phyloP scores from a whole-genome alignment of 148 eudicot genomes.

The Suaeda aralocaspica region DNA sequence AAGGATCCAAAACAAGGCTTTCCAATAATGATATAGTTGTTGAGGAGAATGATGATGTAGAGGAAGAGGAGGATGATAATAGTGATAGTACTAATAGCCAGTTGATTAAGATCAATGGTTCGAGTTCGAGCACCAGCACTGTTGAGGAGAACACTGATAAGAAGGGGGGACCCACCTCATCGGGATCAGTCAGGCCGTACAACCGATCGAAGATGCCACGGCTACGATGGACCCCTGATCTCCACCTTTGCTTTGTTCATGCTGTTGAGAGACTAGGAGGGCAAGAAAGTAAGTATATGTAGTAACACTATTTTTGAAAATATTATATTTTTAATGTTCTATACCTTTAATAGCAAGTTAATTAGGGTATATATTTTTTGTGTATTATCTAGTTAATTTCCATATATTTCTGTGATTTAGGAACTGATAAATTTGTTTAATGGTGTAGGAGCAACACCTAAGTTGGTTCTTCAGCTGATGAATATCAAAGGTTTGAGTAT shows the following conservation, averaged over 20 bases:
- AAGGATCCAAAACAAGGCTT: conserved; percentile 39
- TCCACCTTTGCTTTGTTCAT: conserved; percentile 77
- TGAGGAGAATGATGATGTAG: conserved; percentile 6
- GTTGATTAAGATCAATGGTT: conserved; percentile 36
- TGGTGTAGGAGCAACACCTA: conserved; percentile 82
- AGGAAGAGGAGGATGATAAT: conserved; percentile 19
- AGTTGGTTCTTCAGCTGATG: conserved; percentile 87
- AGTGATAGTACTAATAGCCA: neutral
- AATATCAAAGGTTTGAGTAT: conserved; percentile 90
- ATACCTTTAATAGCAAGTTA: neutral
- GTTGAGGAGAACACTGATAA: conserved; percentile 54
- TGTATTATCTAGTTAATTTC: neutral
- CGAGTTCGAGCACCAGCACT: conserved; percentile 74
- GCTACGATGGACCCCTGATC: conserved; percentile 92
- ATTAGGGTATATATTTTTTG: neutral
- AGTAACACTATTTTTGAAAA: neutral
- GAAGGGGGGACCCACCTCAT: conserved; percentile 32
- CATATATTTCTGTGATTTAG: neutral
- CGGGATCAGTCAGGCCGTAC: conserved; percentile 75
- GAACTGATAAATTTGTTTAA: conserved; percentile 14
- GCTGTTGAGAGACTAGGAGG: conserved; percentile 91
- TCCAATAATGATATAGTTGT: conserved; percentile 21
- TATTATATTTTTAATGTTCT: neutral
- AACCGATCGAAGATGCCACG: conserved; percentile 79
- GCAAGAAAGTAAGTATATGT: conserved; percentile 63